Evolutionary conservation across 2,329 filamentous ascomycete genomes (phyloP).

Genomic region (Fusarium euwallaceae): DNA sequence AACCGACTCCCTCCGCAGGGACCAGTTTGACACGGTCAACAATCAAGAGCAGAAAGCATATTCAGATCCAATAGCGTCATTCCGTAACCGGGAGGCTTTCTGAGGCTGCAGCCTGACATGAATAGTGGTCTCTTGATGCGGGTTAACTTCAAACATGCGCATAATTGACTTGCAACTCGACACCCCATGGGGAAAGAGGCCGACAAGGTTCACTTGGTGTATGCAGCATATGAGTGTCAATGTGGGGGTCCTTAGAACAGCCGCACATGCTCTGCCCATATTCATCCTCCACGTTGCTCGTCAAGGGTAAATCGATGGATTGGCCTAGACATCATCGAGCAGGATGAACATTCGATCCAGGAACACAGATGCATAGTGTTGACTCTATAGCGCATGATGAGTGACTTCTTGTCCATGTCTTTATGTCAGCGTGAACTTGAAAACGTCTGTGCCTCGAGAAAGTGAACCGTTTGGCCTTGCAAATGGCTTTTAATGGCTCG

Average conservation of each 20-base stretch:
- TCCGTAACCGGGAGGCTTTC: background rate
- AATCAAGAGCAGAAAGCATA: background rate
- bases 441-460: background rate
- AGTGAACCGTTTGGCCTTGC: background rate
- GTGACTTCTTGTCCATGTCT: background rate
- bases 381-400: background rate
- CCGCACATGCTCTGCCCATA: background rate
- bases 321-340: slow-evolving; percentile 2
- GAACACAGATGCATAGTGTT: slow-evolving; percentile 9
- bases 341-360: slow-evolving; percentile 10
- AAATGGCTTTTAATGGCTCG: background rate
- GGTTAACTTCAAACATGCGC: background rate
- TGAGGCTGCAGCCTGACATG: background rate
- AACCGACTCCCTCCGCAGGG: background rate
- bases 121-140: background rate
- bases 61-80: background rate
- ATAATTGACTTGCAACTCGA: background rate
- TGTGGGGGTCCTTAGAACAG: background rate
- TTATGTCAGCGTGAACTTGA: background rate
- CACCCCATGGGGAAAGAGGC: background rate
- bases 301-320: background rate
- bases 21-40: background rate
- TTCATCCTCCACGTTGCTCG: background rate
- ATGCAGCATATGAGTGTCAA: background rate
- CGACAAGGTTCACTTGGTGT: background rate